phyloP scores from a whole-genome alignment of 495 filamentous ascomycete genomes.

The Talaromyces nanjingensis region DNA sequence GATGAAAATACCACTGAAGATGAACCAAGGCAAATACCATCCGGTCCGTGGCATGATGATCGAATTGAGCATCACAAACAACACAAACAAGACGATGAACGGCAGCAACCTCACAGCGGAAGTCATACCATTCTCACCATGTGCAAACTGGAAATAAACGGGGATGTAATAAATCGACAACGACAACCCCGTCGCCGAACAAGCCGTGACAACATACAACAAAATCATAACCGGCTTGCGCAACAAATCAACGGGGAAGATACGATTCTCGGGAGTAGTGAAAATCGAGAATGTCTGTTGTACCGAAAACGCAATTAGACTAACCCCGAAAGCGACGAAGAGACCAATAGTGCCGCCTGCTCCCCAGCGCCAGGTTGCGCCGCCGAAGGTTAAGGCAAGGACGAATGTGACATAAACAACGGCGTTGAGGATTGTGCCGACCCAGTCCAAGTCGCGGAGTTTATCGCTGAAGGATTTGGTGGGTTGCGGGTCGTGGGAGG shows the following conservation, averaged over 20 bases:
- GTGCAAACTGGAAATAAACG: conserved; percentile 42
- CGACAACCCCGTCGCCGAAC: conserved; percentile 17
- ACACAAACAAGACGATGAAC: conserved; percentile 24
- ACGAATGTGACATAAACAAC: conserved; percentile 14
- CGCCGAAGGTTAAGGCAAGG: conserved; percentile 40
- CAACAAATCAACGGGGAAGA: conserved; percentile 51
- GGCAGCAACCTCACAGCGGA: conserved; percentile 32
- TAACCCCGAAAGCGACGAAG: conserved; percentile 43
- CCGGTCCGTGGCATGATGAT: conserved; percentile 18
- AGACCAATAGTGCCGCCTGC: conserved; percentile 45
- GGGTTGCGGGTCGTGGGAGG: conserved; percentile 16
- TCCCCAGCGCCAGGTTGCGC: conserved; percentile 46
- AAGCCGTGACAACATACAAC: neutral
- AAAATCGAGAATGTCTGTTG: conserved; percentile 48
- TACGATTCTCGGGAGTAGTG: conserved; percentile 36
- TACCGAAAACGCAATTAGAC: conserved; percentile 40
- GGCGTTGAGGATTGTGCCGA: conserved; percentile 18
- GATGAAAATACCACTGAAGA: conserved; percentile 35
- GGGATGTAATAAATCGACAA: conserved; percentile 46
- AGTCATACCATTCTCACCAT: conserved; percentile 24
- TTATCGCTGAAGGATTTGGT: conserved; percentile 7
- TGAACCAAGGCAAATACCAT: conserved; percentile 50
- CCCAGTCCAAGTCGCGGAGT: conserved; percentile 11
- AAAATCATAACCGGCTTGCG: conserved; percentile 20
- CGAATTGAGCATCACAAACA: conserved; percentile 23